Evolutionary conservation across 2,329 filamentous ascomycete genomes (phyloP), one percentile per base, ranked within the genome.

Genomic region (Beauveria varroae): DNA sequence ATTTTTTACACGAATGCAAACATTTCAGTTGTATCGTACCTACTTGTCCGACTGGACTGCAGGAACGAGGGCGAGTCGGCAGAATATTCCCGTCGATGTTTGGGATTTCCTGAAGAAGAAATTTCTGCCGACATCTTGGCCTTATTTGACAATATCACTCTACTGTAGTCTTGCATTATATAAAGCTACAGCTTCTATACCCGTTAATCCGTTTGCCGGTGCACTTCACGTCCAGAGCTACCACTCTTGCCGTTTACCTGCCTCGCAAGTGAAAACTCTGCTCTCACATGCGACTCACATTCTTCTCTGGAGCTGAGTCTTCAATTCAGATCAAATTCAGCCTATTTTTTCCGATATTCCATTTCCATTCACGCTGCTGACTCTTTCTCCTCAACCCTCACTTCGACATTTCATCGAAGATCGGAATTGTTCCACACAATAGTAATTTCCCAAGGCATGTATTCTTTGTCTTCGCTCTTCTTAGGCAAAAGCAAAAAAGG

Each of bases 231-330:
- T 24, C 9, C 30, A 2, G 18, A 24, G 43, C 41, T 37, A 43
- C 43, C 26, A 57, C 54, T 57, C 20, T n/a, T n/a, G 22, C 47
- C 47, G 47, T 59, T 59, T 59, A 47, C 47, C 20, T 26, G 28
- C 40, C 24, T 28, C 26, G 2, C 2, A 26, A 18, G 24, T 44
- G 47, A 59, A 59, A 59, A 46, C n/a, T 46, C 14, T 43, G 37
- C 37, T 44, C 37, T 59, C 49, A 59, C 47, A 24, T 47, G 41
- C 26, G 41, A 51, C 50, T 58, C 61, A 46, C 53, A n/a, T 59
- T 58, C 20, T 22, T 57, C 34, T 52, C 34, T 30, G 5, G 8
- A 44, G 10, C 28, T 41, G 22, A 14, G 18, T 37, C 12, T 37
- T 16, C 24, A 20, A 59, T 34, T 26, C 12, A n/a, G 52, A 30